These are phyloP conservation scores for Candida dajiaensis DNA, from an alignment of 805 yeast genomes.

Conservation along the genomic window DNA sequence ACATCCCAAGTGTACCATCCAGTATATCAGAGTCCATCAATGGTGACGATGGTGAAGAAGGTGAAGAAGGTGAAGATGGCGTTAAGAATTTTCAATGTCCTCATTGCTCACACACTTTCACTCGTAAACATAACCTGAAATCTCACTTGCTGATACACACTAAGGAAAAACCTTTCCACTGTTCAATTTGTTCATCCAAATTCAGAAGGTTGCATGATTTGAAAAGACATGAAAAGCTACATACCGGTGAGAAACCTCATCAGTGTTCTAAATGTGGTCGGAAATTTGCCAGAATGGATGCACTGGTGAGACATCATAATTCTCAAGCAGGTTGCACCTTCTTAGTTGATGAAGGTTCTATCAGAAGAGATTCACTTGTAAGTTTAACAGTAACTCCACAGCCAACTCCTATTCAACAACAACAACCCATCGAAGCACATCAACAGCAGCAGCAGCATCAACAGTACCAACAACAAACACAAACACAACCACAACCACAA, in stretches of 20 bases:
- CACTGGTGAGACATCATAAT: conserved; percentile 62
- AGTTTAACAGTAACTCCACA: neutral
- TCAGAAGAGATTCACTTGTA: conserved; percentile 1
- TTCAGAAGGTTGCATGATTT: conserved; percentile 74
- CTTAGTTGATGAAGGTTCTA: conserved; percentile 12
- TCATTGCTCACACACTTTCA: conserved; percentile 57
- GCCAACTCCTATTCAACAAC: neutral
- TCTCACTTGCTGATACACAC: conserved; percentile 69
- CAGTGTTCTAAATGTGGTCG: conserved; percentile 56
- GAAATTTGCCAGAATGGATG: conserved; percentile 70
- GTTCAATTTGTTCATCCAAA: conserved; percentile 52
- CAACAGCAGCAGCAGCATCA: conserved; percentile 1
- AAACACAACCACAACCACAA: neutral
- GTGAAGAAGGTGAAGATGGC: conserved; percentile 5
- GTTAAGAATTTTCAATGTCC: conserved; percentile 45
- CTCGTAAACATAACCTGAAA: conserved; percentile 69
- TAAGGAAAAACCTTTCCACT: conserved; percentile 54
- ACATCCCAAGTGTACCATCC: neutral
- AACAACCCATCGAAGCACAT: neutral
- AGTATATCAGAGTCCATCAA: neutral
- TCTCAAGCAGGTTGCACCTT: conserved; percentile 27
- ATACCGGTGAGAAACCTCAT: conserved; percentile 70
- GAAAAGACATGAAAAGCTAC: conserved; percentile 69
- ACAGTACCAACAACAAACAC: neutral
- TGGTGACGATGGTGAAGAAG: neutral